These are phyloP conservation scores for Penicillium sp. DNA, from an alignment of 2,329 filamentous ascomycete species.

Conservation along the genomic window DNA sequence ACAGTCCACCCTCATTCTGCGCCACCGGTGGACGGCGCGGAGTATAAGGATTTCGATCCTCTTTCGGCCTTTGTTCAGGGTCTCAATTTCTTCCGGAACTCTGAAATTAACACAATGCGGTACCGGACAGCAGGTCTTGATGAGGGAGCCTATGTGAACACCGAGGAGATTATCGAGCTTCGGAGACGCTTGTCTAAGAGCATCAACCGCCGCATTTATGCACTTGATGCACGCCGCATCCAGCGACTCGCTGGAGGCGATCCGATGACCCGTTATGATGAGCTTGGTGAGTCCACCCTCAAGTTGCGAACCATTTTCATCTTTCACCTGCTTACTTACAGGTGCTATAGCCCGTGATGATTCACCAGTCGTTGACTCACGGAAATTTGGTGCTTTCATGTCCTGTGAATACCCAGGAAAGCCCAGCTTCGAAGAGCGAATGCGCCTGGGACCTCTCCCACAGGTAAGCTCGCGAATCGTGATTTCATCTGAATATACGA, in stretches of 20 bases:
- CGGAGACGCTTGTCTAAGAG: constrained; percentile 44
- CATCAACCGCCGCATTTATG: constrained; percentile 48
- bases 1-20: constrained; percentile 51
- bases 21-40: constrained; percentile 44
- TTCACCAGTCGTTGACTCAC: constrained; percentile 39
- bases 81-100: constrained; percentile 47
- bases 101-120: constrained; percentile 42
- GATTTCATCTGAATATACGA: background rate
- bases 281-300: constrained; percentile 39
- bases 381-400: constrained; percentile 46
- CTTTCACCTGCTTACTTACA: constrained; percentile 8
- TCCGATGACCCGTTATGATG: constrained; percentile 39
- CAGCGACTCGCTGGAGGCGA: constrained; percentile 46
- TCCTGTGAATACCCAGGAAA: constrained; percentile 43
- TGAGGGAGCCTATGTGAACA: constrained; percentile 49
- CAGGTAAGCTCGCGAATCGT: constrained; percentile 34
- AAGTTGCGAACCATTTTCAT: background rate
- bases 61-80: constrained; percentile 46
- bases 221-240: constrained; percentile 47
- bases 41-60: constrained; percentile 48
- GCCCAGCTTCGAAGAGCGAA: constrained; percentile 42
- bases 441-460: constrained; percentile 46
- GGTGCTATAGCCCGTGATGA: constrained; percentile 35
- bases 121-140: constrained; percentile 45
- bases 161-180: constrained; percentile 48